These are phyloP conservation scores for Scopulariopsis brevicaulis DNA, from an alignment of 2,329 filamentous ascomycete species.

Conservation along the genomic window DNA sequence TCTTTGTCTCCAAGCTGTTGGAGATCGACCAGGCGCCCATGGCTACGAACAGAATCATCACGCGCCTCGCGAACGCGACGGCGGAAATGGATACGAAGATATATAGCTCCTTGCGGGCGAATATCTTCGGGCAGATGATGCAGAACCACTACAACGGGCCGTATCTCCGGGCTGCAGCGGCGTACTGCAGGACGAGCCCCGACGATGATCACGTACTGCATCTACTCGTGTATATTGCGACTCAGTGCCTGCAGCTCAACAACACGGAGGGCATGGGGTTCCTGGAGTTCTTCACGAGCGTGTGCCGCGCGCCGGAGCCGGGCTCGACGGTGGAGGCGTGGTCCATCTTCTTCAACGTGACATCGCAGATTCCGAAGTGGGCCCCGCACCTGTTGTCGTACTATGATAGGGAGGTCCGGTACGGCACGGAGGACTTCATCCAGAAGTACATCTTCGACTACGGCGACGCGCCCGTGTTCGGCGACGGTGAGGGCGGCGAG, in stretches of 20 bases:
- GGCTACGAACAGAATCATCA: conserved; percentile 44
- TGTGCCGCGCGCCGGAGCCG: conserved; percentile 1
- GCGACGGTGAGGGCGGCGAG: conserved; percentile 17
- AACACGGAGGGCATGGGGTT: conserved; percentile 36
- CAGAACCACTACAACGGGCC: conserved; percentile 28
- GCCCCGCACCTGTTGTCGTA: conserved; percentile 37
- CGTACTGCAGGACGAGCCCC: conserved; percentile 36
- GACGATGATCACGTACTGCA: conserved; percentile 19
- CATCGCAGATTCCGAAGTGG: conserved; percentile 28
- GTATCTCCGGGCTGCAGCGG: conserved; percentile 44
- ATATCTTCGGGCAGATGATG: conserved; percentile 38
- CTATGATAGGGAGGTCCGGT: conserved; percentile 28
- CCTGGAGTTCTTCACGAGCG: conserved; percentile 27
- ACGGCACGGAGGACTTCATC: conserved; percentile 30
- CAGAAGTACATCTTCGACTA: conserved; percentile 27
- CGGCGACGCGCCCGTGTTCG: conserved; percentile 16
- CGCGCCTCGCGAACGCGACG: conserved; percentile 41
- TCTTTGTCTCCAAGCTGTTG: conserved; percentile 58
- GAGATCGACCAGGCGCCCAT: conserved; percentile 43
- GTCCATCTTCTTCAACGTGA: conserved; percentile 13
- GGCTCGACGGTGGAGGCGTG: conserved; percentile 7
- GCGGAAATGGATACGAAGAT: conserved; percentile 38
- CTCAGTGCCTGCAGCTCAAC: conserved; percentile 30
- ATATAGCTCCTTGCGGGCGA: conserved; percentile 37
- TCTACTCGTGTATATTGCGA: conserved; percentile 29